phyloP scores from a whole-genome alignment of 306 rosid genomes.

The Quercus engelmannii region DNA sequence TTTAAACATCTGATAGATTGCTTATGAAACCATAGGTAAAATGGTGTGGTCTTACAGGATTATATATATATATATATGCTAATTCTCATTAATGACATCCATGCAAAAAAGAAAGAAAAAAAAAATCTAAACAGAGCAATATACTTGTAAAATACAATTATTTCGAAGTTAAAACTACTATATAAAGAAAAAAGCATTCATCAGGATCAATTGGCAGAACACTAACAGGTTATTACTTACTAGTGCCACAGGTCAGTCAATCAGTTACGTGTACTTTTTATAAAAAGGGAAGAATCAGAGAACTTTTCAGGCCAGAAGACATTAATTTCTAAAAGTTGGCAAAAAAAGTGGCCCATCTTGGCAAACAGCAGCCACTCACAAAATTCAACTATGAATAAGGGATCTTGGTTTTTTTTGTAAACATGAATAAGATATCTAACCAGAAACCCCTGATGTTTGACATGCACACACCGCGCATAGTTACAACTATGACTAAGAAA shows the following conservation, averaged over 20 bases:
- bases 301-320: constrained; percentile 3
- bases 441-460: constrained; percentile 5
- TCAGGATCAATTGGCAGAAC: background rate
- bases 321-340: background rate
- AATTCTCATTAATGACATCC: background rate
- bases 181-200: background rate
- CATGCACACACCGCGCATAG: background rate
- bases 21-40: too few species aligned
- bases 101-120: background rate
- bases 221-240: background rate
- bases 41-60: too few species aligned
- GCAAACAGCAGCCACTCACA: constrained; percentile 2
- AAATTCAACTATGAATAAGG: constrained; percentile 1
- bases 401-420: background rate
- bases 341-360: background rate
- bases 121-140: background rate
- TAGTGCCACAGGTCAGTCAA: background rate
- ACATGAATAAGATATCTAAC: background rate
- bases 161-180: background rate
- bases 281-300: background rate
- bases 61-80: too few species aligned
- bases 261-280: background rate
- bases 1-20: background rate
- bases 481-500: constrained; percentile 3
- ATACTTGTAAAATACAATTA: background rate